These are phyloP conservation scores for Amaranthus cruentus DNA, from an alignment of 148 eudicot species.

Conservation along the genomic window DNA sequence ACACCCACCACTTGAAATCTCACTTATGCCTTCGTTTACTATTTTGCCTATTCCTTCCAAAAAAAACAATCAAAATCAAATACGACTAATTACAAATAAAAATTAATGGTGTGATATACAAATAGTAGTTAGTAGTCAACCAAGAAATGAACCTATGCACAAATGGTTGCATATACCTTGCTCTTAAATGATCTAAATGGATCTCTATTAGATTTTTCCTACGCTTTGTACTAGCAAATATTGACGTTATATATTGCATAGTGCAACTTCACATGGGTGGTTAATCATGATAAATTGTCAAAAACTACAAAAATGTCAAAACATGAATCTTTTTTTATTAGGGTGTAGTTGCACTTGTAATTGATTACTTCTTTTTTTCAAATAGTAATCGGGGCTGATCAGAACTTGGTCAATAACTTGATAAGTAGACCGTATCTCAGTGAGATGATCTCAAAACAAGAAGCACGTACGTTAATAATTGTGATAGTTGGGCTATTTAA, in stretches of 20 bases:
- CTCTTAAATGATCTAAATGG: conserved; percentile 22
- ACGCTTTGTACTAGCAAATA: conserved; percentile 8
- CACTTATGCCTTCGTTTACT: conserved; percentile 33
- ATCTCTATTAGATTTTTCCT: background rate
- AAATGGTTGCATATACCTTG: background rate
- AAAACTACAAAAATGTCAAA: conserved; percentile 6
- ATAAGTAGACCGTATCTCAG: too few relatives aligned
- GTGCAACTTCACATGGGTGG: conserved; percentile 20
- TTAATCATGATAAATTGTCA: conserved; percentile 28
- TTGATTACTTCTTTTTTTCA: conserved; percentile 10
- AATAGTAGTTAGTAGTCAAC: conserved; percentile 29
- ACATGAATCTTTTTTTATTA: background rate
- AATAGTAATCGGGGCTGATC: conserved; percentile 7
- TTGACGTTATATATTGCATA: conserved; percentile 10
- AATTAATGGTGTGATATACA: background rate
- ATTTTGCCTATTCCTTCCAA: conserved; percentile 13
- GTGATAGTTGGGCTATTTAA: too few relatives aligned
- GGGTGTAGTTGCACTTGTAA: conserved; percentile 10
- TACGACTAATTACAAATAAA: conserved; percentile 10
- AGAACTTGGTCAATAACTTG: too few relatives aligned
- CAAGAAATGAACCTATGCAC: conserved; percentile 15
- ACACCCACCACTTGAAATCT: conserved; percentile 22
- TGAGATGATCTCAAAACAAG: too few relatives aligned
- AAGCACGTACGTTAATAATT: too few relatives aligned
- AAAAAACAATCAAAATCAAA: conserved; percentile 24